These are phyloP conservation scores for Quercus cerris DNA, from an alignment of 306 rosid genomes.

Conservation along the genomic window DNA sequence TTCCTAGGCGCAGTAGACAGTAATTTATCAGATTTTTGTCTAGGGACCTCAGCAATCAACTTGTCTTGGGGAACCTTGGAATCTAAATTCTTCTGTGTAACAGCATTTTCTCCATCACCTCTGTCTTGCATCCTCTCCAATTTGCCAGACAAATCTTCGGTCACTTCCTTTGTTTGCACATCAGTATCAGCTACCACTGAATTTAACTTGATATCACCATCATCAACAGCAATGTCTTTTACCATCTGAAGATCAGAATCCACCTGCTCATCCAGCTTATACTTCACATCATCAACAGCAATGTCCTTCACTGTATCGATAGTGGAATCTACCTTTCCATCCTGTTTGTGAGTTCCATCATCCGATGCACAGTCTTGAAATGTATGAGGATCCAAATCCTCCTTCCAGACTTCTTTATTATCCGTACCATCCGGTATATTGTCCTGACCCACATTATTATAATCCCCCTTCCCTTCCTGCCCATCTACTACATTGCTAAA, in stretches of 20 bases:
- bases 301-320: constrained; percentile 79
- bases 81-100: constrained; percentile 41
- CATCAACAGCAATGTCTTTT: constrained; percentile 87
- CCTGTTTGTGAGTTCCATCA: constrained; percentile 57
- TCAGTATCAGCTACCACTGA: constrained; percentile 31
- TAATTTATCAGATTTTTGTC: constrained; percentile 56
- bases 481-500: constrained; percentile 77
- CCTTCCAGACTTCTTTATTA: constrained; percentile 62
- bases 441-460: constrained; percentile 39
- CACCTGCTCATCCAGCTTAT: constrained; percentile 48
- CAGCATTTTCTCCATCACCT: constrained; percentile 47
- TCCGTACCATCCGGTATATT: constrained; percentile 34
- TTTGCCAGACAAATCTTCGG: constrained; percentile 36
- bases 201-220: constrained; percentile 62
- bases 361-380: constrained; percentile 74
- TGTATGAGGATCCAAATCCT: constrained; percentile 59
- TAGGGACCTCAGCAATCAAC: constrained; percentile 40
- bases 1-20: constrained; percentile 47
- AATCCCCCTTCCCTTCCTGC: constrained; percentile 59
- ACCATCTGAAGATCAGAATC: constrained; percentile 58
- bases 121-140: constrained; percentile 36
- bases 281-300: constrained; percentile 77
- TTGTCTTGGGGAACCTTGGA: constrained; percentile 42
- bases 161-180: constrained; percentile 53
- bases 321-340: constrained; percentile 41